A percentile compares a stretch with the other conserved stretches of the same genome.
phyloP scores from a whole-genome alignment of 2,329 filamentous ascomycete genomes.

The Diplodia corticola region DNA sequence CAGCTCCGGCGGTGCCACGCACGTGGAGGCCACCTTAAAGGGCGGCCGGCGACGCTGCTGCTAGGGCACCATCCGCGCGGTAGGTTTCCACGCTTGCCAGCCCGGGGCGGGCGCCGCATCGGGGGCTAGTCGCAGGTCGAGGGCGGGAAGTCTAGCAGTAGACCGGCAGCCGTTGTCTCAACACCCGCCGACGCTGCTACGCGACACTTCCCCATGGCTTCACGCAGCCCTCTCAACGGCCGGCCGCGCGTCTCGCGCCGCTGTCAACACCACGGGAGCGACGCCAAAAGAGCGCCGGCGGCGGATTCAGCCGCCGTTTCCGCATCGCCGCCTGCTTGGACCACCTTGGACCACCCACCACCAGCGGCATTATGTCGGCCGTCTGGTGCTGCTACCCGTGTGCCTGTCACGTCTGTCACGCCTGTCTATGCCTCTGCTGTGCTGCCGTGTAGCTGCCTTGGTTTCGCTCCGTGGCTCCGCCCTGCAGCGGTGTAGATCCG shows the following conservation, averaged over 20 bases:
- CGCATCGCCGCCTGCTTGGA: neutral
- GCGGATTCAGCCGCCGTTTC: neutral
- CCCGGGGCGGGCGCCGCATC: neutral
- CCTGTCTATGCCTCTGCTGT: too few relatives aligned
- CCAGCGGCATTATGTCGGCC: slow-evolving; percentile 3
- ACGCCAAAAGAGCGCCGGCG: neutral
- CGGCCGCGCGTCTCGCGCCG: neutral
- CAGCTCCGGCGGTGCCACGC: neutral
- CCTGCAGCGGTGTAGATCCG: too few relatives aligned
- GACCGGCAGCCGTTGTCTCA: neutral
- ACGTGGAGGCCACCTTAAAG: neutral
- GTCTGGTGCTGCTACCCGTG: too few relatives aligned
- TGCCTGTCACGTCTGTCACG: too few relatives aligned
- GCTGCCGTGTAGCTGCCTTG: neutral
- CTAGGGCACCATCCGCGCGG: neutral
- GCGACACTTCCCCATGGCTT: neutral
- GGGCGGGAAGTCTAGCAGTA: neutral
- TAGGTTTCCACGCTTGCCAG: neutral
- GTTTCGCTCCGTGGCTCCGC: too few relatives aligned
- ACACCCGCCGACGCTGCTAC: neutral
- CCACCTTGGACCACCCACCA: neutral
- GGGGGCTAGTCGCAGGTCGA: neutral
- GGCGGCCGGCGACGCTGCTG: neutral
- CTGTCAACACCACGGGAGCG: neutral
- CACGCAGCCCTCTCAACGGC: neutral